These are phyloP conservation scores for Elsinoe arachidis DNA, from an alignment of 2,329 filamentous ascomycete genomes.

Conservation along the genomic window DNA sequence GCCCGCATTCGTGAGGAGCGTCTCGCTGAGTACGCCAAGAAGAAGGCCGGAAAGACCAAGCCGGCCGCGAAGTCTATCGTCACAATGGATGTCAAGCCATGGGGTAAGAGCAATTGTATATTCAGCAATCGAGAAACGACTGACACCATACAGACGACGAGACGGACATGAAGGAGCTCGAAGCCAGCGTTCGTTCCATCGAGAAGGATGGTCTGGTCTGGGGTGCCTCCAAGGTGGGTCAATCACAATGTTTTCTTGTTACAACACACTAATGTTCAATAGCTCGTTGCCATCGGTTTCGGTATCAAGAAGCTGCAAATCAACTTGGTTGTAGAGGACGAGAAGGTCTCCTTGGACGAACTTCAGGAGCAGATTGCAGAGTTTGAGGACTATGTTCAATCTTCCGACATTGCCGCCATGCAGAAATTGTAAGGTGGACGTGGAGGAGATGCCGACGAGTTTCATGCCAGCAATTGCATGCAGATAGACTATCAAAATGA, in stretches of 20 bases:
- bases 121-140: background rate
- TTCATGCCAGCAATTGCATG: slow-evolving; percentile 1
- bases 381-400: slow-evolving; percentile 94
- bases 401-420: slow-evolving; percentile 82
- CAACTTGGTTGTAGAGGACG: slow-evolving; percentile 94
- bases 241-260: background rate
- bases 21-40: slow-evolving; percentile 87
- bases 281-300: slow-evolving; percentile 79
- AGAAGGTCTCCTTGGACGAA: slow-evolving; percentile 82
- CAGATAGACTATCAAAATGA: slow-evolving; percentile 11
- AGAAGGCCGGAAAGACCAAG: slow-evolving; percentile 94
- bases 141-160: slow-evolving; percentile 59
- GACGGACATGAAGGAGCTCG: slow-evolving; percentile 79
- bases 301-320: slow-evolving; percentile 99
- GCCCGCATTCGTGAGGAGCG: slow-evolving; percentile 77
- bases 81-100: slow-evolving; percentile 94
- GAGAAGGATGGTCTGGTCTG: slow-evolving; percentile 92
- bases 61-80: slow-evolving; percentile 90
- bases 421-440: slow-evolving; percentile 70
- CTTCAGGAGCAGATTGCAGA: slow-evolving; percentile 79
- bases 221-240: slow-evolving; percentile 63
- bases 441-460: background rate
- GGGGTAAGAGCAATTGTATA: slow-evolving; percentile 61
- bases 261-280: background rate
- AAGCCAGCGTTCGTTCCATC: slow-evolving; percentile 71